Evolutionary conservation across 257 asterid species (phyloP), one percentile per base, ranked within the genome.

Genomic region (Vinca minor): DNA sequence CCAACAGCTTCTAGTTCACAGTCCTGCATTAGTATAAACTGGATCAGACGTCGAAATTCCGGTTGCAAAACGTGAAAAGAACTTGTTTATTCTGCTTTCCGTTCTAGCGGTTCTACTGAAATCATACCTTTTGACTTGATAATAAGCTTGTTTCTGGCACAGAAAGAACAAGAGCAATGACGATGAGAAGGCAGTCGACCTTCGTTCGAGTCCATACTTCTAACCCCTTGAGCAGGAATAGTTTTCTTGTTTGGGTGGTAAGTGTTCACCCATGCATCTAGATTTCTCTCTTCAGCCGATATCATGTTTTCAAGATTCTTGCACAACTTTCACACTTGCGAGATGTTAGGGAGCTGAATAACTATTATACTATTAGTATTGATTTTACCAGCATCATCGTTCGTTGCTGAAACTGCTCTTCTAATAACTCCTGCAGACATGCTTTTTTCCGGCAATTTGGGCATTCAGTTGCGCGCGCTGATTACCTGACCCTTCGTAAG

Each of bases 361-460:
- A n/a, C n/a, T n/a, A n/a, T n/a, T n/a, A n/a, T n/a, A n/a, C n/a
- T n/a, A n/a, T n/a, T n/a, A n/a, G n/a, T n/a, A n/a, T n/a, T n/a
- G n/a, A n/a, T n/a, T n/a, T n/a, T n/a, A n/a, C n/a, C n/a, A n/a
- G n/a, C 45, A 4, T 60, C 35, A 32, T 46, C 65, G n/a, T n/a
- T n/a, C n/a, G 23, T 42, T 35, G 26, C n/a, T 62, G 38, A 44
- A 45, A 29, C 44, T 20, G n/a, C 25, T 42, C 48, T 32, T 21
- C 49, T 15, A 41, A 68, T 71, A 70, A 52, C 64, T 83, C 62
- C 71, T 25, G 76, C 88, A 89, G 99, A 89, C 95, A 1, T 93
- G n/a, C 76, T 87, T 89, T 85, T 84, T 93, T 71, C n/a, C 86
- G 97, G 63, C 99, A 93, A 77, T 93, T 93, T 71, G 95, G 97